A percentile compares a stretch with the other conserved stretches of the same genome.
phyloP scores from a whole-genome alignment of 495 filamentous ascomycete genomes.

The Penicillium subrubescens region DNA sequence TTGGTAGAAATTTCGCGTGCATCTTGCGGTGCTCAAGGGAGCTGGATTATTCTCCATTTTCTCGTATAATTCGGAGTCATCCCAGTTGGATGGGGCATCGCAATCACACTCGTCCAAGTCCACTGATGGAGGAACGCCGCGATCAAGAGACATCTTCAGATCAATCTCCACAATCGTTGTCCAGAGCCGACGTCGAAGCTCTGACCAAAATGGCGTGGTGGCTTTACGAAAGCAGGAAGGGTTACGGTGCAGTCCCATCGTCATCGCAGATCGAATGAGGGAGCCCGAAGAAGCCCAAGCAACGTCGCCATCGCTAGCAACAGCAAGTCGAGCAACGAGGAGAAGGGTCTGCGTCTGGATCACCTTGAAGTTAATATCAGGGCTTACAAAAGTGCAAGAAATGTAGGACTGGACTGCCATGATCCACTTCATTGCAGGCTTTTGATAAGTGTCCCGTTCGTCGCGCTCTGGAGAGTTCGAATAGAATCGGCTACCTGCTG shows the following conservation, averaged over 20 bases:
- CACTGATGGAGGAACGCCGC: constrained; percentile 54
- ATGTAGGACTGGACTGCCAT: constrained; percentile 59
- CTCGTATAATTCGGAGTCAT: constrained; percentile 58
- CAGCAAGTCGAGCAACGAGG: constrained; percentile 54
- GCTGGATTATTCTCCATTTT: constrained; percentile 36
- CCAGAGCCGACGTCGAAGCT: constrained; percentile 63
- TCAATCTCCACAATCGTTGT: constrained; percentile 62
- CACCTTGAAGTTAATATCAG: constrained; percentile 50
- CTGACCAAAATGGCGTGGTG: constrained; percentile 45
- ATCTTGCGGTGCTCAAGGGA: constrained; percentile 33
- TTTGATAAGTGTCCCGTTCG: constrained; percentile 33
- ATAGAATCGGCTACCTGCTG: constrained; percentile 54
- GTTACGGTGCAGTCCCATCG: constrained; percentile 61
- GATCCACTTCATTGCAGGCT: constrained; percentile 51
- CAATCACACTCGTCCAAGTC: constrained; percentile 51
- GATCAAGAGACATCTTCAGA: constrained; percentile 58
- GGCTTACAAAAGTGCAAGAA: constrained; percentile 52
- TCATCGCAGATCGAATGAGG: constrained; percentile 57
- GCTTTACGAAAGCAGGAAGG: constrained; percentile 53
- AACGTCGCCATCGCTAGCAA: constrained; percentile 54
- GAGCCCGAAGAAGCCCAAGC: constrained; percentile 59
- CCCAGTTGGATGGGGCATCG: constrained; percentile 54
- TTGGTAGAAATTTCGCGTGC: constrained; percentile 57
- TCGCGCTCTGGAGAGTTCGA: constrained; percentile 17
- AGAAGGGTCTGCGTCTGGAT: constrained; percentile 58